Percentiles rank a stretch among this genome's conserved stretches.
Evolutionary conservation across 1,284 basidiomycete species (phyloP).

Genomic region (Cutaneotrichosporon mucoides): DNA sequence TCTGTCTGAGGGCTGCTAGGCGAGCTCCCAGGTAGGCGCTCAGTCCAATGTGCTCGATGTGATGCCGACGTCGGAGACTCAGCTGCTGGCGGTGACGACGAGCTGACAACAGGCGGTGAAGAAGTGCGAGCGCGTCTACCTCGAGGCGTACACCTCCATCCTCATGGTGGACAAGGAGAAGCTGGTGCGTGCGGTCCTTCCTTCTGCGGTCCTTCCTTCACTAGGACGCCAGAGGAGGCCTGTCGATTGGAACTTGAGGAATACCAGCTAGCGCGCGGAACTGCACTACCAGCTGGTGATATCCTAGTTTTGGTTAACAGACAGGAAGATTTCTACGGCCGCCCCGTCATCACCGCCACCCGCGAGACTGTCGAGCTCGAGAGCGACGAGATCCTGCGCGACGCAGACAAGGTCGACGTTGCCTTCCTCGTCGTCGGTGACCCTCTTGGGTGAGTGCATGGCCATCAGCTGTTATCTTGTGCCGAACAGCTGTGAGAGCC

Average conservation of each 20-base stretch:
- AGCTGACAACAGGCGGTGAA: conserved; percentile 63
- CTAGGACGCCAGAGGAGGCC: too few species aligned
- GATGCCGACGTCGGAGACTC: too few species aligned
- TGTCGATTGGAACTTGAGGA: too few species aligned
- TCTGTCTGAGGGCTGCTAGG: too few species aligned
- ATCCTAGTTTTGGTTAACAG: background rate
- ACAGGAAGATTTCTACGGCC: conserved; percentile 89
- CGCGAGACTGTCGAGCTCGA: conserved; percentile 95
- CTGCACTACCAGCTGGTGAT: too few species aligned
- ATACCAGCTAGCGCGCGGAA: too few species aligned
- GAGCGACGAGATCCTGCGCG: conserved; percentile 79
- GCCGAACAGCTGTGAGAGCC: too few species aligned
- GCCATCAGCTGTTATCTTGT: too few species aligned
- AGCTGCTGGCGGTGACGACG: too few species aligned
- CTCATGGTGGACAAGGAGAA: conserved; percentile 80
- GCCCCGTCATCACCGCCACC: conserved; percentile 81
- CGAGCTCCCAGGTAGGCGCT: too few species aligned
- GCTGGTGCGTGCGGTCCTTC: conserved; percentile 57
- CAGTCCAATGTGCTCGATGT: too few species aligned
- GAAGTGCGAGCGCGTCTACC: conserved; percentile 71
- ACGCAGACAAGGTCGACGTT: conserved; percentile 77
- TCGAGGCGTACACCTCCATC: conserved; percentile 93
- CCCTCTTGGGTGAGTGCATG: conserved; percentile 69
- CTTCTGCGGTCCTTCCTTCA: too few species aligned
- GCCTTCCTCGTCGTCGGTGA: conserved; percentile 96